Base-by-base conservation (phyloP, 208 protist genomes). In the Endotrypanum monterogeii region DNA sequence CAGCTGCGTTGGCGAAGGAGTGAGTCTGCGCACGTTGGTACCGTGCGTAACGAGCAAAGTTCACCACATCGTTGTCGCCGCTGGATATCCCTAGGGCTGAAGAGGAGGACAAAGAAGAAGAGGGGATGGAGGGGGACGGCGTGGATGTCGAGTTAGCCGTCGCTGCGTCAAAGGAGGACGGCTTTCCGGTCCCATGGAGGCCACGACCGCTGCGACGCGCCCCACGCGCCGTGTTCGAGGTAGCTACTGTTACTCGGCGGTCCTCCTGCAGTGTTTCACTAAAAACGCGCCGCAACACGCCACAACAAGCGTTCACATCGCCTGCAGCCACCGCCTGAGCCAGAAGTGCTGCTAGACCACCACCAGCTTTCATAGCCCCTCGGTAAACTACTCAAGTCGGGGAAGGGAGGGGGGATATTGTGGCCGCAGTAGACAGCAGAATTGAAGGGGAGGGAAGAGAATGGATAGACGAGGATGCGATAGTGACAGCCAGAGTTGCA, bases 251-350 rank as follows among this genome's bases (percentile, higher is more conserved):
- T 32, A 79, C n/a, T 25, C 56, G 62, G 18, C 41, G 12, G 58
- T 74, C 60, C 9, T 58, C 72, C 37, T 56, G 67, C 50, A 83
- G 44, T 18, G 80, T 68, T 69, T 95, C 89, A 66, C 89, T 92
- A 39, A 89, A 86, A 57, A 93, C 80, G 48, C 89, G 86, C 25
- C 91, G 84, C 70, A 95, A 72, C 20, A 93, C 73, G 44, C 91
- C 88, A 75, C 91, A 95, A 79, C 87, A 95, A 50, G 88, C 88
- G 78, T 95, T 95, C n/a, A 95, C 61, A 76, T 95, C 83, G 46
- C 90, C 88, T 0, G 84, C 76, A 5, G 78, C 67, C 18, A 93
- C 71, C 46, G 84, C 83, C 54, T 86, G 79, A 39, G 77, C 85
- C 60, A 95, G 78, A 41, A 92, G 75, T 7, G 67, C 68, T 30